Percentiles rank a stretch among this genome's conserved stretches.
These are phyloP conservation scores for Rhynchosporium agropyri DNA, from an alignment of 2,329 filamentous ascomycete genomes.

Conservation along the genomic window DNA sequence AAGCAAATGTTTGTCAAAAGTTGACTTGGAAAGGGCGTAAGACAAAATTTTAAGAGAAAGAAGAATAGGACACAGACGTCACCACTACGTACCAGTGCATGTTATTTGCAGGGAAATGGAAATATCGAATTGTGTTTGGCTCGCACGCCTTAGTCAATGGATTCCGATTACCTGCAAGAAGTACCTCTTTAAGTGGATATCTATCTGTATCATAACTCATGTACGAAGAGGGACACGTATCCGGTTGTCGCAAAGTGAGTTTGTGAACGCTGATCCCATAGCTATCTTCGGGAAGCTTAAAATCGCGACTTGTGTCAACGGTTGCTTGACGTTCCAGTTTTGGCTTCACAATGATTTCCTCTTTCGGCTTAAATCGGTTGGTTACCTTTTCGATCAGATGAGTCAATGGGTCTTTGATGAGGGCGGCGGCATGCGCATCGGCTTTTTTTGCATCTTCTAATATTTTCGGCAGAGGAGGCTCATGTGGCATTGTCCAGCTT, in stretches of 20 bases:
- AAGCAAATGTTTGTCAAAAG: too few species aligned
- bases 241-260: constrained; percentile 12
- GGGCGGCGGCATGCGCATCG: neutral
- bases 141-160: constrained; percentile 11
- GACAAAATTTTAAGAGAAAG: too few species aligned
- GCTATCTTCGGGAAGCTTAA: neutral
- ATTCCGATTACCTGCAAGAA: constrained; percentile 1
- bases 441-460: neutral
- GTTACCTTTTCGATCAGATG: neutral
- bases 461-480: neutral
- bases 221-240: constrained; percentile 4
- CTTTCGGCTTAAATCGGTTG: neutral
- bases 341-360: neutral
- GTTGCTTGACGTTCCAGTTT: neutral
- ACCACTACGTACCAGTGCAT: constrained; percentile 21
- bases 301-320: neutral
- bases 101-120: constrained; percentile 33
- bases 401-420: neutral
- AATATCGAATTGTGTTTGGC: constrained; percentile 24
- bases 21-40: too few species aligned
- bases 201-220: constrained; percentile 7
- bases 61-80: too few species aligned
- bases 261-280: constrained; percentile 21
- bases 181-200: constrained; percentile 13
- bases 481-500: neutral